Evolutionary conservation across 78 protist genomes (phyloP), one percentile per base, ranked within the genome.

Genomic region (Monosiga brevicollis): DNA sequence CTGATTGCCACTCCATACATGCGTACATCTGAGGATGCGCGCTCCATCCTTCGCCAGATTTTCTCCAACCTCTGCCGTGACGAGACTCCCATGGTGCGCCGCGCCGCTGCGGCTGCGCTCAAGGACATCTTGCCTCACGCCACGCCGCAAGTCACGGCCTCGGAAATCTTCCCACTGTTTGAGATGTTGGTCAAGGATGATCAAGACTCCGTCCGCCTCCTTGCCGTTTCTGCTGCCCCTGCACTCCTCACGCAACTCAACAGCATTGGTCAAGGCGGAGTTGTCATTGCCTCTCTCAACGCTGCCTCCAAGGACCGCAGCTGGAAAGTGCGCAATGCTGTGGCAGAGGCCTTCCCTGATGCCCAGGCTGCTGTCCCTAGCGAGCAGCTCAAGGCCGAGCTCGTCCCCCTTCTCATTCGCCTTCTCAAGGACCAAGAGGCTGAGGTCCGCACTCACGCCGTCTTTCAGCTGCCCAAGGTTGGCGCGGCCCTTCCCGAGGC

Each of bases 391-490:
- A 49, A 49, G 62, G 15, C 62, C 62, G 62, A 20, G 15, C 62
- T 6, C 15, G 29, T 49, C 62, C 15, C 62, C 62, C 6, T 49
- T 15, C 15, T 49, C 62, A 85, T 84, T 29, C 54, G 84, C 41
- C 88, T 95, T 54, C 80, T 92, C 62, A 83, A 90, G 81, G 99
- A 97, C 84, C 32, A 89, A n/a, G 99, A 96, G 86, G 95, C 98
- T 0, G 99, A 96, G 85, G 98, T 97, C 34, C 93, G 99, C 71
- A 91, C 98, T 0, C 95, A 93, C 1, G 98, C 99, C 11, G 93
- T 96, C 24, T n/a, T 43, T 62, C 87, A 93, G 86, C 86, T 93
- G 23, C 40, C 94, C 24, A 90, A 36, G 42, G 86, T 94, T 34
- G 80, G 87, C 84, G 26, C 62, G 40, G 40, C 82, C 38, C 43